phyloP scores from a whole-genome alignment of 768 basidiomycete genomes.

The Butyriboletus loyo region DNA sequence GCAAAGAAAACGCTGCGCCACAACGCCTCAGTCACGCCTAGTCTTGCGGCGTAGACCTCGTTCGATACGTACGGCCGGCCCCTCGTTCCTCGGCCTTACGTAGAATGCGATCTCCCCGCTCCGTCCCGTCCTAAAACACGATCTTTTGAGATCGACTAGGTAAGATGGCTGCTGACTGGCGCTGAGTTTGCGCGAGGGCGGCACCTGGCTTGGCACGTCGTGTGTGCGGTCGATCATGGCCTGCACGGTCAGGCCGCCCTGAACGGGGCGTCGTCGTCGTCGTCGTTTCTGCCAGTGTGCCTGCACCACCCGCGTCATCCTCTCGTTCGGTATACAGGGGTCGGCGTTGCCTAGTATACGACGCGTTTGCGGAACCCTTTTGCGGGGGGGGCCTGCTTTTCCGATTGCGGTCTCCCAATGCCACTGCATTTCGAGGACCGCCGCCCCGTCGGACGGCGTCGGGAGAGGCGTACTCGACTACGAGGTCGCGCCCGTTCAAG shows the following conservation, averaged over 20 bases:
- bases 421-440: constrained; percentile 18
- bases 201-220: constrained; percentile 73
- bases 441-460: constrained; percentile 88
- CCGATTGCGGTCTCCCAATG: constrained; percentile 24
- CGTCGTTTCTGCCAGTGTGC: neutral
- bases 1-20: too few relatives aligned
- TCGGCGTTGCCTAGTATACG: constrained; percentile 4
- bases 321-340: constrained; percentile 2
- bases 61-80: too few relatives aligned
- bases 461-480: constrained; percentile 84
- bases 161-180: constrained; percentile 69
- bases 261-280: neutral
- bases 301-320: constrained; percentile 2
- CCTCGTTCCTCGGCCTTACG: too few relatives aligned
- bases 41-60: too few relatives aligned
- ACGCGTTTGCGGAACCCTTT: neutral
- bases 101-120: too few relatives aligned
- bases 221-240: constrained; percentile 13
- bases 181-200: constrained; percentile 70
- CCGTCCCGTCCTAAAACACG: constrained; percentile 47
- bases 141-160: constrained; percentile 71
- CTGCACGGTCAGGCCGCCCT: constrained; percentile 7
- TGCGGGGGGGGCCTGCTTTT: constrained; percentile 3
- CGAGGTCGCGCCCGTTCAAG: constrained; percentile 79
- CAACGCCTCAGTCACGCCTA: too few relatives aligned